A percentile compares a stretch with the other conserved stretches of the same genome.
Evolutionary conservation across 2,329 filamentous ascomycete genomes (phyloP).

Genomic region (Aspergillus flavus): DNA sequence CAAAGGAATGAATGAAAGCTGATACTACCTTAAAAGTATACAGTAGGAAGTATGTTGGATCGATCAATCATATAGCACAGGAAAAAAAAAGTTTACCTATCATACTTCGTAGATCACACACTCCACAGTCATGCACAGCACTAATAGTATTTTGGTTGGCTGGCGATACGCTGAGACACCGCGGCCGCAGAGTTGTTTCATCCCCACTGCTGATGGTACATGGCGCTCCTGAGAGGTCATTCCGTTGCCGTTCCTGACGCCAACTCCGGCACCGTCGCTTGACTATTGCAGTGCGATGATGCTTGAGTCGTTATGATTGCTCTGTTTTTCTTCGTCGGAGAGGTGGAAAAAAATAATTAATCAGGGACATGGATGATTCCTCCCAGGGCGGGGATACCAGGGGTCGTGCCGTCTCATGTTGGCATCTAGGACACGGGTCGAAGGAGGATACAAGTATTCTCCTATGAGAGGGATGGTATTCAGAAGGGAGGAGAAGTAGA

Average conservation of each 20-base stretch:
- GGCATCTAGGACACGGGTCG: background rate
- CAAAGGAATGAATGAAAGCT: background rate
- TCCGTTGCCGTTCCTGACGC: constrained; percentile 24
- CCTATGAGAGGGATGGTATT: background rate
- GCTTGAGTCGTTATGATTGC: constrained; percentile 6
- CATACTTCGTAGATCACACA: constrained; percentile 5
- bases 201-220: constrained; percentile 20
- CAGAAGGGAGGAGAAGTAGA: background rate
- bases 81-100: background rate
- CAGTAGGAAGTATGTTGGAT: too few relatives aligned
- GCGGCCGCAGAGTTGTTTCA: constrained; percentile 20
- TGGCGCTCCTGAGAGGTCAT: constrained; percentile 12
- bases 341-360: background rate
- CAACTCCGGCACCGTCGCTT: constrained; percentile 11
- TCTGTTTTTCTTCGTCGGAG: background rate
- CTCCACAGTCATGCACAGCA: constrained; percentile 3
- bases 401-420: background rate
- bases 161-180: constrained; percentile 9
- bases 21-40: background rate
- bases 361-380: background rate
- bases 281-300: constrained; percentile 3
- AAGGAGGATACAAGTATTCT: constrained; percentile 1
- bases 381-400: background rate
- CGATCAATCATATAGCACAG: background rate
- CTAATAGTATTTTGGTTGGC: background rate